phyloP scores from a whole-genome alignment of 2,329 filamentous ascomycete genomes.

The Diplodia intermedia region DNA sequence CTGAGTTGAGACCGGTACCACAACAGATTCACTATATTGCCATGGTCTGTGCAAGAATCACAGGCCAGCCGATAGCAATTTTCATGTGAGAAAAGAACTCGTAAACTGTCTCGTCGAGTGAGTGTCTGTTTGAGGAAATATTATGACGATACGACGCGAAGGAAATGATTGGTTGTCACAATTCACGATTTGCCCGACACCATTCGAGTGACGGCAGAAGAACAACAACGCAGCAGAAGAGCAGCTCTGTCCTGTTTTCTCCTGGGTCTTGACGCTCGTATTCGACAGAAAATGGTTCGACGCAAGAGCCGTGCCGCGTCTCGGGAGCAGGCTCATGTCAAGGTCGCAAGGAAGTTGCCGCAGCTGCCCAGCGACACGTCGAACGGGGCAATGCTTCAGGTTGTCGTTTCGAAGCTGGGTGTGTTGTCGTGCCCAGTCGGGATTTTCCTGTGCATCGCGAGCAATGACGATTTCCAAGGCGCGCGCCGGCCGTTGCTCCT shows the following conservation, averaged over 20 bases:
- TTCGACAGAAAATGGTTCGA: slow-evolving; percentile 10
- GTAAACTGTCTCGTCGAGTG: not conserved
- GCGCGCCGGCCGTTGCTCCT: slow-evolving; percentile 14
- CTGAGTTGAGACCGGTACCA: slow-evolving; percentile 20
- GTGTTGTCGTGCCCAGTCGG: slow-evolving; percentile 21
- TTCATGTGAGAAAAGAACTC: slow-evolving; percentile 4
- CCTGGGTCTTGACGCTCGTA: slow-evolving; percentile 4
- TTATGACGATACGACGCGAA: not conserved
- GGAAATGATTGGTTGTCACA: not conserved
- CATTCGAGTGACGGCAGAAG: not conserved
- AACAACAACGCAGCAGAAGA: too few species aligned
- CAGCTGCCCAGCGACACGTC: slow-evolving; percentile 6
- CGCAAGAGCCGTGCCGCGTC: slow-evolving; percentile 17
- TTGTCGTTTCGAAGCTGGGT: not conserved
- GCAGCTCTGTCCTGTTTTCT: not conserved
- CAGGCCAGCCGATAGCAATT: slow-evolving; percentile 5
- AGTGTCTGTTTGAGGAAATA: not conserved
- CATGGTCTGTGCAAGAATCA: not conserved
- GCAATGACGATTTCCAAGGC: slow-evolving; percentile 22
- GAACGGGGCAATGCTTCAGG: slow-evolving; percentile 1
- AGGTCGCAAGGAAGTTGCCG: not conserved
- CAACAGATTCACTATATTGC: slow-evolving; percentile 15
- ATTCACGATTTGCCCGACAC: not conserved
- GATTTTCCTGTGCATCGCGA: slow-evolving; percentile 12
- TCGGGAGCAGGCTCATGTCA: slow-evolving; percentile 1